Conservation (phyloP, 305 asterid genomes). For the Fraxinus nigra region DNA sequence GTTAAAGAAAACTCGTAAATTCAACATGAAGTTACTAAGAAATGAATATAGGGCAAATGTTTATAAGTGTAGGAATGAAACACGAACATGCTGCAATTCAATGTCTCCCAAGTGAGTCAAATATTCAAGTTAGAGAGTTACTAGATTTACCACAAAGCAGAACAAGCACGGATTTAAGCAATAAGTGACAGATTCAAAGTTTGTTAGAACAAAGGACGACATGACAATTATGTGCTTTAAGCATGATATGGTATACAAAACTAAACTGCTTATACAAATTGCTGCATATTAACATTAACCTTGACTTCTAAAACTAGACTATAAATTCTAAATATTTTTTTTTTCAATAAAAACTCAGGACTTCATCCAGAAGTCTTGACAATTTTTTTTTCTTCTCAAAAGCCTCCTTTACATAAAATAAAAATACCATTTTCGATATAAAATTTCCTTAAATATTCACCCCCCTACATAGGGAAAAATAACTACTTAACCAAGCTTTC, state of each 20-base stretch:
- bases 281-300: background rate
- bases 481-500: background rate
- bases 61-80: background rate
- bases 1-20: slow-evolving; percentile 26
- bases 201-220: background rate
- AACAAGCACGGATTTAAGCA: background rate
- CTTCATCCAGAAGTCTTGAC: background rate
- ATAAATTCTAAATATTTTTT: background rate
- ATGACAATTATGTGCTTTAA: background rate
- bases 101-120: slow-evolving; percentile 58
- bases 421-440: background rate
- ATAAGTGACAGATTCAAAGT: background rate
- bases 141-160: background rate
- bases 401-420: background rate
- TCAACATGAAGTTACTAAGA: slow-evolving; percentile 14
- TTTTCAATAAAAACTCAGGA: background rate
- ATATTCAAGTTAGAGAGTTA: background rate
- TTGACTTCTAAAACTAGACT: background rate
- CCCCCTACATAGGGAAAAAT: background rate
- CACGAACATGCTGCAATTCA: slow-evolving; percentile 83
- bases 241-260: background rate
- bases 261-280: background rate
- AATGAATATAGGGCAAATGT: background rate
- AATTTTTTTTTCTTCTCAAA: background rate
- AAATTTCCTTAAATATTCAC: background rate